Base-by-base conservation (phyloP, 768 basidiomycete species). In the Leucosporidium creatinivorum region DNA sequence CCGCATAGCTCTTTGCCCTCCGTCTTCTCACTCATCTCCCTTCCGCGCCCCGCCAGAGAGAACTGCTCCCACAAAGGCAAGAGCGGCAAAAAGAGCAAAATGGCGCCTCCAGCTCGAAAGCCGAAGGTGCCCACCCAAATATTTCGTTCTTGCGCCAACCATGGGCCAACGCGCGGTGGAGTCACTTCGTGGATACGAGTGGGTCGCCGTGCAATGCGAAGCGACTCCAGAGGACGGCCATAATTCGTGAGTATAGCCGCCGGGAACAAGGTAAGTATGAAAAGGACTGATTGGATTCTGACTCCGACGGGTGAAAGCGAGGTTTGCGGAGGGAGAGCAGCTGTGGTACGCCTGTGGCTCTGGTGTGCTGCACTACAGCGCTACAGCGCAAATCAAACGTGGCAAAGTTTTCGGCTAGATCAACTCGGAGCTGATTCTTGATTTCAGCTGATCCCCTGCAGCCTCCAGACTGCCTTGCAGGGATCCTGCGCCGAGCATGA, bases 181-280 rank as follows among this genome's bases (percentile, higher is more conserved):
- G 30, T 54, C 30, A 26, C 52, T 54, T 28, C 52, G 52, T 54
- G 19, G 52, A 54, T 54, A 54, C 52, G 26, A 54, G 28, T 54
- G 52, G 9, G 52, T 54, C 52, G 52, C 52, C 52, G 52, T 54
- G 52, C 52, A 28, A 54, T 54, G 52, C 52, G 26, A 28, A 54
- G 52, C 25, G 5, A 54, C 52, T 54, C 52, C 52, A 54, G 30
- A 30, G 52, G 52, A 54, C 25, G 52, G 52, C 30, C 52, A 54
- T 30, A 19, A 26, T 54, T 28, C 13, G 9, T 54, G 52, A 54
- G 52, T 30, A 25, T 25, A 25, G 30, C 25, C 52, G 26, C 30
- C 52, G 26, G 26, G n/a, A n/a, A 54, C 52, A 25, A 54, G 52
- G 52, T 54, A 54, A 54, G 52, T 54, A 54, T 54, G 9, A 52